Evolutionary conservation across 2,329 filamentous ascomycete genomes (phyloP).

Genomic region (Colletotrichum agaves): DNA sequence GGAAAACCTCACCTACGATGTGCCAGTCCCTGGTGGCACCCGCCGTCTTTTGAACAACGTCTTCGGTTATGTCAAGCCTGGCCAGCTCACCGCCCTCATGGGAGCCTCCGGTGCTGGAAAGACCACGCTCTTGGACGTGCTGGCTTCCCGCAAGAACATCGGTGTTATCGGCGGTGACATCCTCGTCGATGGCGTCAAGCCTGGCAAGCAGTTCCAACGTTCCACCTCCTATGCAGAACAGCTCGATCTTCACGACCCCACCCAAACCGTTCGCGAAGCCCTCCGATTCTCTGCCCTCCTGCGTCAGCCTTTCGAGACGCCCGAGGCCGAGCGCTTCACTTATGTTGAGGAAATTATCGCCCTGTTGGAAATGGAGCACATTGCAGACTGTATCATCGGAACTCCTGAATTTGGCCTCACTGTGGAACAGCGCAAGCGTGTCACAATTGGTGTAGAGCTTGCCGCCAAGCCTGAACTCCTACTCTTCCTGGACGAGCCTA

Average conservation of each 20-base stretch:
- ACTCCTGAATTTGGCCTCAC: slow-evolving; percentile 75
- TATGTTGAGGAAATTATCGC: slow-evolving; percentile 72
- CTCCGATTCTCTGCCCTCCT: slow-evolving; percentile 72
- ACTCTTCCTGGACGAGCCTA: slow-evolving; percentile 83
- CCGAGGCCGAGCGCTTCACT: slow-evolving; percentile 64
- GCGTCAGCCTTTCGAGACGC: slow-evolving; percentile 65
- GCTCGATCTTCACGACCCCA: slow-evolving; percentile 70
- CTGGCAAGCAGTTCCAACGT: slow-evolving; percentile 69
- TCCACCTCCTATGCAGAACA: slow-evolving; percentile 72
- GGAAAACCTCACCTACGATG: slow-evolving; percentile 85
- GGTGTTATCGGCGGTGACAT: slow-evolving; percentile 68
- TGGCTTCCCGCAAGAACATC: slow-evolving; percentile 71
- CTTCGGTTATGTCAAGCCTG: slow-evolving; percentile 79
- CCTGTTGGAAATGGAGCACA: slow-evolving; percentile 67
- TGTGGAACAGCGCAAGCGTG: slow-evolving; percentile 74
- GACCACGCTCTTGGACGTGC: slow-evolving; percentile 83
- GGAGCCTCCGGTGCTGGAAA: slow-evolving; percentile 88
- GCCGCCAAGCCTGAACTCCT: slow-evolving; percentile 83
- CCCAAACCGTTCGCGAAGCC: slow-evolving; percentile 71
- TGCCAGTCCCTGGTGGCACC: slow-evolving; percentile 67
- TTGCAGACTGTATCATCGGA: slow-evolving; percentile 69
- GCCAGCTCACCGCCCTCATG: slow-evolving; percentile 83
- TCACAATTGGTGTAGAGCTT: slow-evolving; percentile 93
- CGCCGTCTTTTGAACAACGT: slow-evolving; percentile 66
- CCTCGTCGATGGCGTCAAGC: slow-evolving; percentile 65